Percentiles rank a stretch among this genome's conserved stretches.
phyloP scores from a whole-genome alignment of 495 filamentous ascomycete genomes.

The Xylaria acuta region DNA sequence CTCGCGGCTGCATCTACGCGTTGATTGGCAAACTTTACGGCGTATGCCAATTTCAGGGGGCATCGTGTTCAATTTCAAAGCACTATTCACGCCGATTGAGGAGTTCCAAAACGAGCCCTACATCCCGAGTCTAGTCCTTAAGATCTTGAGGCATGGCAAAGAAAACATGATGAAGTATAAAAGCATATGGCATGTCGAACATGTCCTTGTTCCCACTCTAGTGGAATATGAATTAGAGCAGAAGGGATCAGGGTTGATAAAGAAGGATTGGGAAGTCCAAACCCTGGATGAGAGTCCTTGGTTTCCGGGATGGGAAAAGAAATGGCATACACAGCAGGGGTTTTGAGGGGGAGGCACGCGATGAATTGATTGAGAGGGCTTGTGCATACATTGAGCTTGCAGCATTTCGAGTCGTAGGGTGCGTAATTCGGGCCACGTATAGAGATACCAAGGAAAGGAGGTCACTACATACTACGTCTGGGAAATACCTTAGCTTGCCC shows the following conservation, averaged over 20 bases:
- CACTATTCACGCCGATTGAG: slow-evolving; percentile 76
- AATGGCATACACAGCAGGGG: slow-evolving; percentile 81
- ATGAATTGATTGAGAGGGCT: neutral
- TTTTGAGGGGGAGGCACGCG: slow-evolving; percentile 42
- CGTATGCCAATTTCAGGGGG: slow-evolving; percentile 77
- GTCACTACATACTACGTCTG: too few relatives aligned
- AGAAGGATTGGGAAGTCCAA: slow-evolving; percentile 69
- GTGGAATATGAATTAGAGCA: slow-evolving; percentile 76
- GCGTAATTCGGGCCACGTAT: too few relatives aligned
- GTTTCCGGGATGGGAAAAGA: slow-evolving; percentile 83
- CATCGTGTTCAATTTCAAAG: slow-evolving; percentile 92
- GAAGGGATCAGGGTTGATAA: slow-evolving; percentile 64
- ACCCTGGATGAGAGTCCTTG: slow-evolving; percentile 86
- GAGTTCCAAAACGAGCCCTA: slow-evolving; percentile 78
- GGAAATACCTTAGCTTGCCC: too few relatives aligned
- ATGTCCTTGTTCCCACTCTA: slow-evolving; percentile 72
- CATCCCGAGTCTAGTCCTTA: slow-evolving; percentile 70
- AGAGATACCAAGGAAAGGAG: too few relatives aligned
- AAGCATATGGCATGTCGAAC: slow-evolving; percentile 82
- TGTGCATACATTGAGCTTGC: neutral
- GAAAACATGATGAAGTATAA: slow-evolving; percentile 81
- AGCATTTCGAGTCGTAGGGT: neutral
- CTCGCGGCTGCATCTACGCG: slow-evolving; percentile 74
- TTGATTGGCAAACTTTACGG: slow-evolving; percentile 91
- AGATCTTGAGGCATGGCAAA: slow-evolving; percentile 76